phyloP scores from a whole-genome alignment of 371 early-diverging fungal species.

The Mucor circinelloides region DNA sequence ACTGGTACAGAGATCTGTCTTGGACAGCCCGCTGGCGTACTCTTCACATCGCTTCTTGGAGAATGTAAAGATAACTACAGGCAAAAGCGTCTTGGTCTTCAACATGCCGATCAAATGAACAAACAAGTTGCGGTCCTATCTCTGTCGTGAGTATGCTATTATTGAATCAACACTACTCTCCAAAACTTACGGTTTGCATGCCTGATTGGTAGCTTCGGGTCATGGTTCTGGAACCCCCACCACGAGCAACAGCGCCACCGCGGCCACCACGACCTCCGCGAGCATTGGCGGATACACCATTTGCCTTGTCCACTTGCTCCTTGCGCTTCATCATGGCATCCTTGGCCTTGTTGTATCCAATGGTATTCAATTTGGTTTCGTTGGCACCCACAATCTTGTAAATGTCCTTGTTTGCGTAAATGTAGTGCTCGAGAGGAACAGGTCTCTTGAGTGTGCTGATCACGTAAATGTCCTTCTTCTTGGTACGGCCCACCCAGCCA shows the following conservation, averaged over 20 bases:
- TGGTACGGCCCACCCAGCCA: slow-evolving; percentile 99
- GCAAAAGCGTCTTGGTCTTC: slow-evolving; percentile 78
- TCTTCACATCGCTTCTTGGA: slow-evolving; percentile 97
- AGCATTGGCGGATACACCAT: slow-evolving; percentile 34
- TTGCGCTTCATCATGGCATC: slow-evolving; percentile 62
- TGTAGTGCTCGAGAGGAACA: slow-evolving; percentile 96
- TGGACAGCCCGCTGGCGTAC: slow-evolving; percentile 80
- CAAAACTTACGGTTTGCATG: slow-evolving; percentile 38
- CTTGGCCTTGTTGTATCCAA: slow-evolving; percentile 67
- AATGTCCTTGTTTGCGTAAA: slow-evolving; percentile 84
- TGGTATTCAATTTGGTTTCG: slow-evolving; percentile 45
- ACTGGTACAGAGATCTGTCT: slow-evolving; percentile 76
- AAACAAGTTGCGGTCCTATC: slow-evolving; percentile 78
- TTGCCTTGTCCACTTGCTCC: slow-evolving; percentile 43
- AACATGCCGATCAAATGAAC: slow-evolving; percentile 79
- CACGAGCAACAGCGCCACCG: slow-evolving; percentile 53
- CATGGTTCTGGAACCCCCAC: slow-evolving; percentile 40
- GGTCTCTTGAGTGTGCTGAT: slow-evolving; percentile 97
- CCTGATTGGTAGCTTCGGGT: slow-evolving; percentile 42
- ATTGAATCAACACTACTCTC: background rate
- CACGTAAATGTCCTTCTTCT: slow-evolving; percentile 96
- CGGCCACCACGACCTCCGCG: slow-evolving; percentile 51
- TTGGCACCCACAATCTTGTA: slow-evolving; percentile 87
- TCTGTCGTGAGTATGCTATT: background rate
- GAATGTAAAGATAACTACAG: slow-evolving; percentile 97